A percentile compares a stretch with the other conserved stretches of the same genome.
Evolutionary conservation across 2,329 filamentous ascomycete species (phyloP).

Genomic region (Cladosporium sp.): DNA sequence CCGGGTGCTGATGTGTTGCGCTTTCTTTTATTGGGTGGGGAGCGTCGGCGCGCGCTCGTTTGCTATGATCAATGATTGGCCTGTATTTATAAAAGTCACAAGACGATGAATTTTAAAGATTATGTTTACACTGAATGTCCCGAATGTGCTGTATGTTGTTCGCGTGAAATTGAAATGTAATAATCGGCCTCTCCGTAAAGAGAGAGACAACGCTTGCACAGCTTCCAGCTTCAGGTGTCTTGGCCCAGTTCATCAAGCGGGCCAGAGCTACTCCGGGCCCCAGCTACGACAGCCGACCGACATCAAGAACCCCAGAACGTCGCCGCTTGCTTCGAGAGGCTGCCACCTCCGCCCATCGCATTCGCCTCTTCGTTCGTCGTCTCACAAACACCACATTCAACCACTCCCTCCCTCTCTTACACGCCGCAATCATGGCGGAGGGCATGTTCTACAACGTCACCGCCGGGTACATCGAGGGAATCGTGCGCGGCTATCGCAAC

Average conservation of each 20-base stretch:
- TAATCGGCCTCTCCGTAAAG: too few species aligned
- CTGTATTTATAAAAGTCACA: conserved; percentile 17
- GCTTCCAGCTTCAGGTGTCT: too few species aligned
- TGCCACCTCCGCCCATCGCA: conserved; percentile 7
- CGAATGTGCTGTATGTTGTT: neutral
- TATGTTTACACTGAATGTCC: neutral
- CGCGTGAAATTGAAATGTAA: neutral
- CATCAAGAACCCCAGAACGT: neutral
- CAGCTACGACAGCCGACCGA: neutral
- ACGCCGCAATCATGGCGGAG: conserved; percentile 34
- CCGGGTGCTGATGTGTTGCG: neutral
- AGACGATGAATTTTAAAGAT: conserved; percentile 9
- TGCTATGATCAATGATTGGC: conserved; percentile 11
- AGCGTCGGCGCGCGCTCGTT: conserved; percentile 8
- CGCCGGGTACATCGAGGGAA: conserved; percentile 87
- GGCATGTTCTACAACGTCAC: conserved; percentile 46
- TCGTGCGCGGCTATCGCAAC: conserved; percentile 95
- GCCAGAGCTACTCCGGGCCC: too few species aligned
- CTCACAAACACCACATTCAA: neutral
- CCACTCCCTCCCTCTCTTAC: too few species aligned
- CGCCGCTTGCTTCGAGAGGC: conserved; percentile 2
- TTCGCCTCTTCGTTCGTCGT: conserved; percentile 1
- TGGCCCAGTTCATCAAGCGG: too few species aligned
- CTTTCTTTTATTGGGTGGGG: neutral
- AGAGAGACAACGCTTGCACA: too few species aligned